Evolutionary conservation across 2,329 filamentous ascomycete species (phyloP).

Genomic region (Myotisia sp.): DNA sequence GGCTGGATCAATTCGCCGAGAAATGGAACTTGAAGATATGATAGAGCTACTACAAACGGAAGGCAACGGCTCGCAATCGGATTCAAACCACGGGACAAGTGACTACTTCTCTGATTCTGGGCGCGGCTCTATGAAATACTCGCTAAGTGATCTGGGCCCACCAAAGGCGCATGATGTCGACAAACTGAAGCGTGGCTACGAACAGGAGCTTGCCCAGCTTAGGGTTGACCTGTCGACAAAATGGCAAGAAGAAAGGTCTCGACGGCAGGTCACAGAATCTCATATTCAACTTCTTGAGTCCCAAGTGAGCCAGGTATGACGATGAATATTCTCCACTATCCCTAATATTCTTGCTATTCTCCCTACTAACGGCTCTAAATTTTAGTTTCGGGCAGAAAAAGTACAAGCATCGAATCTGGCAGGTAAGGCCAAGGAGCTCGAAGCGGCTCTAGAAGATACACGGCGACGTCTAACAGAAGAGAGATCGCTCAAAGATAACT

Average conservation of each 20-base stretch:
- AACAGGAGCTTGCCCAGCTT: conserved; percentile 81
- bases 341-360: conserved; percentile 6
- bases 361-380: conserved; percentile 8
- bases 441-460: conserved; percentile 66
- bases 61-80: conserved; percentile 39
- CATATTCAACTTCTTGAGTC: conserved; percentile 74
- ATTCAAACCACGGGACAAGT: conserved; percentile 63
- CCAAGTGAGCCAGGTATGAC: conserved; percentile 53
- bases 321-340: conserved; percentile 6
- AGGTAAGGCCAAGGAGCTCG: conserved; percentile 61
- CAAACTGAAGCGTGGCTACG: conserved; percentile 63
- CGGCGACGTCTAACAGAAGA: conserved; percentile 73
- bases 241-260: conserved; percentile 70
- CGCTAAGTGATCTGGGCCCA: conserved; percentile 43
- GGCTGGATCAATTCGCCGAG: conserved; percentile 78
- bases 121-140: conserved; percentile 66
- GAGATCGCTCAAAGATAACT: conserved; percentile 74
- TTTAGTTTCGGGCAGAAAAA: conserved; percentile 39
- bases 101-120: conserved; percentile 98
- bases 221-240: conserved; percentile 73
- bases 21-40: conserved; percentile 92
- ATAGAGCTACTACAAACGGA: conserved; percentile 80
- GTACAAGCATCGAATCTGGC: conserved; percentile 33
- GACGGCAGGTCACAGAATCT: conserved; percentile 61
- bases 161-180: conserved; percentile 58